phyloP scores from a whole-genome alignment of 306 rosid genomes.

The Oxytropis ochrocephala region DNA sequence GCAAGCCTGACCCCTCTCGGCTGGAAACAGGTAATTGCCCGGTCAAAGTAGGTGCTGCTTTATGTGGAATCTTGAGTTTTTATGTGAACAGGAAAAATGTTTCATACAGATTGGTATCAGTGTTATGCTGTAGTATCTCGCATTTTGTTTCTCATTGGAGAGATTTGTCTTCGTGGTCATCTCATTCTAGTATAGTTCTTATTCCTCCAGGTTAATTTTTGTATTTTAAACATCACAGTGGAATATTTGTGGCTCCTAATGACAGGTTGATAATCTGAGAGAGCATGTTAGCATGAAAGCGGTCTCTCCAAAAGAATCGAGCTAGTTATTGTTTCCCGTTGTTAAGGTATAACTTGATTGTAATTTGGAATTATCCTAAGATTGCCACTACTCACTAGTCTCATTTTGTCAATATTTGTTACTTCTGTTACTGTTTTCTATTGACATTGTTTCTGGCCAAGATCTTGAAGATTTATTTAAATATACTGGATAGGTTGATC shows the following conservation, averaged over 20 bases:
- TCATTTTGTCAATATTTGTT: conserved; percentile 8
- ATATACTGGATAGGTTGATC: background rate
- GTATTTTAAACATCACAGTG: background rate
- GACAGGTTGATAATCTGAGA: conserved; percentile 76
- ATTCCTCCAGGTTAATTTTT: background rate
- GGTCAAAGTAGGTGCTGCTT: background rate
- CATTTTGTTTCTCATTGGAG: no score
- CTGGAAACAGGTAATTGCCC: conserved; percentile 75
- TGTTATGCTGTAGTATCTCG: no score
- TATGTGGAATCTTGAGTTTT: conserved; percentile 7
- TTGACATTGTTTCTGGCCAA: background rate
- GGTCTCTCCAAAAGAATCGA: conserved; percentile 66
- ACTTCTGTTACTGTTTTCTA: background rate
- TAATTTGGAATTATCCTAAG: background rate
- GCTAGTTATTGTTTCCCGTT: conserved; percentile 70
- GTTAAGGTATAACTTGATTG: conserved; percentile 56
- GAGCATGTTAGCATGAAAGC: conserved; percentile 62
- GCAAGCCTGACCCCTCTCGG: conserved; percentile 86
- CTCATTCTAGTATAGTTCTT: background rate
- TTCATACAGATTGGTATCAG: background rate
- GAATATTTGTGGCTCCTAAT: conserved; percentile 4
- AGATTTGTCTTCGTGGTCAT: background rate
- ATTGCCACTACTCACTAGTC: background rate
- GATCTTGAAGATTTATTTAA: background rate
- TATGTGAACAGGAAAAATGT: background rate